Base-by-base conservation (phyloP, 2,329 filamentous ascomycete species). In the Colletotrichum sidae region DNA sequence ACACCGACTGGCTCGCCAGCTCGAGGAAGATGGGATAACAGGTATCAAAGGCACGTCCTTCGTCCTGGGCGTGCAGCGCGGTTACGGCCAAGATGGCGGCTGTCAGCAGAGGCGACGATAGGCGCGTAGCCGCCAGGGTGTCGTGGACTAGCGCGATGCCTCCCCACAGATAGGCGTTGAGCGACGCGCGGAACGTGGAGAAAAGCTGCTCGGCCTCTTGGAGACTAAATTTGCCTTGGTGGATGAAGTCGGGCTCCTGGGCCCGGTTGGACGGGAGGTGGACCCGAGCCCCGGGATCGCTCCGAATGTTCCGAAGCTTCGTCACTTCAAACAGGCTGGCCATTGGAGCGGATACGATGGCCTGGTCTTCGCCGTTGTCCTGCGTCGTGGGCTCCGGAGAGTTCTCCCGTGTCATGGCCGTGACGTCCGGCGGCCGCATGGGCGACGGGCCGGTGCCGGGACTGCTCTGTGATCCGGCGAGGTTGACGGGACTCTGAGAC, bases 11-110 rank as follows among this genome's bases (percentile, higher is more conserved):
- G 13, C 85, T 84, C 49, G 88, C 84, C 2, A 89, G 79, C 4
- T 83, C 79, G 2, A 86, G 81, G 68, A 89, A 88, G 65, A 88
- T 84, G 57, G 79, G 79, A 70, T 86, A 88, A 71, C 87, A 88
- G 2, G 79, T 76, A 53, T 85, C 84, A 62, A 89, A 84, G 3
- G 84, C 82, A 2, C 78, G 77, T 6, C 83, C 84, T 53, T 70
- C 69, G 33, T 74, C 72, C 15, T 71, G 72, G 2, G 70, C 69
- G 55, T 76, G 74, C 15, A 76, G 56, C 2, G 74, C 73, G 10
- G 74, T 75, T 12, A 76, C 74, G 3, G 74, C 71, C n/a, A 76
- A 68, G n/a, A 76, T 75, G 35, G 74, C 72, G 0, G 74, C 71
- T 2, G 73, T 72, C 25, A 76, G 68, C 3, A 76, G 70, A 2